Base-by-base conservation (phyloP, 208 protist genomes). In the Trypanosoma theileri region DNA sequence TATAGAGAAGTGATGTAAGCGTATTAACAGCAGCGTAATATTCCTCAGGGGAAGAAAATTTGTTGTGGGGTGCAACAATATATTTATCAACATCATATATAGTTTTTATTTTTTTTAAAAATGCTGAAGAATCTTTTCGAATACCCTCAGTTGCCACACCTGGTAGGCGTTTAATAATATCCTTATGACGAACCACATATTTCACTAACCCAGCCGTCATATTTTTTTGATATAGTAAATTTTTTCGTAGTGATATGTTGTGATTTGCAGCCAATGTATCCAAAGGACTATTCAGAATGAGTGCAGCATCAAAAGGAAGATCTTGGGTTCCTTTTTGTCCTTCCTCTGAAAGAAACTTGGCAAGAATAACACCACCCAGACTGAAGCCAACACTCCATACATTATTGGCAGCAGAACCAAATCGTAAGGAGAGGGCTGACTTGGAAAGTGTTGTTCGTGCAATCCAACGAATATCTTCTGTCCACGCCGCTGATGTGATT, bases 401-500 rank as follows among this genome's bases (percentile, higher is more conserved):
- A 19, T 79, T 75, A 28, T 75, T 2, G 4, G 58, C 58, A 22
- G 59, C 53, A 1, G 42, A 17, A 9, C 80, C 75, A 50, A 81
- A 88, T 12, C 56, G 69, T 59, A 65, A 45, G 22, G 50, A 57
- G 14, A 88, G 64, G 4, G 82, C 58, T 11, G 61, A 61, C 11
- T 21, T 58, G 14, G 81, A 55, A n/a, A 85, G 61, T n/a, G 52
- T 51, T 13, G 56, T 78, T 50, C 28, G 48, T 0, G 62, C 22
- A 24, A 63, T 16, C 1, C 9, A 31, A 12, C 79, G 82, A 28
- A 91, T 42, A 71, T 93, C 88, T 4, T 79, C 77, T 48, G 88
- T 93, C 78, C 79, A 93, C 51, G 65, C 51, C 9, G 73, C 88
- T 0, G 84, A 88, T 73, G 91, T 91, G 44, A 91, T 70, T 58